A percentile compares a stretch with the other conserved stretches of the same genome.
These are phyloP conservation scores for Glarea lozoyensis DNA, from an alignment of 495 filamentous ascomycete species.

Conservation along the genomic window DNA sequence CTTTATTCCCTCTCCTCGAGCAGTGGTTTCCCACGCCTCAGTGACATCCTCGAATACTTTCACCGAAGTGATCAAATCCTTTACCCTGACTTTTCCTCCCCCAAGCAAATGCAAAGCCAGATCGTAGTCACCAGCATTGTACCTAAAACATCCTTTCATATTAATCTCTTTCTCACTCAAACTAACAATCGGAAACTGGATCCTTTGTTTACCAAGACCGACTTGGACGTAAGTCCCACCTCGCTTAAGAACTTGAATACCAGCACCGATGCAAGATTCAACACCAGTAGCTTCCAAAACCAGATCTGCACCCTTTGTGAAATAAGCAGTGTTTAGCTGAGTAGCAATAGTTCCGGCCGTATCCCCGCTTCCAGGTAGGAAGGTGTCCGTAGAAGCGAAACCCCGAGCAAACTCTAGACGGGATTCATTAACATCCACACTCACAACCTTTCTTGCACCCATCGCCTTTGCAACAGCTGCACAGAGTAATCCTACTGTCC, in stretches of 20 bases:
- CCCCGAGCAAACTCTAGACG: constrained; percentile 43
- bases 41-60: constrained; percentile 64
- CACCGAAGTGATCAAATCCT: constrained; percentile 57
- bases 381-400: constrained; percentile 36
- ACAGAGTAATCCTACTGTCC: constrained; percentile 46
- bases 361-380: constrained; percentile 22
- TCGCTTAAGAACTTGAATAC: constrained; percentile 39
- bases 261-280: constrained; percentile 43
- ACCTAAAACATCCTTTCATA: constrained; percentile 71
- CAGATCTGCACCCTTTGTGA: constrained; percentile 44
- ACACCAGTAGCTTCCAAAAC: constrained; percentile 50
- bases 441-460: constrained; percentile 42
- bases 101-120: constrained; percentile 64
- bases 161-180: constrained; percentile 73
- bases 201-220: constrained; percentile 50
- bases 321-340: constrained; percentile 24
- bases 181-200: constrained; percentile 74
- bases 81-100: constrained; percentile 55
- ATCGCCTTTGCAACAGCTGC: constrained; percentile 43
- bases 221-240: constrained; percentile 54
- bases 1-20: no score
- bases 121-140: constrained; percentile 69
- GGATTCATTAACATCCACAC: constrained; percentile 43
- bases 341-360: not conserved
- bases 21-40: no score